phyloP scores from a whole-genome alignment of 2,329 filamentous ascomycete genomes.

The Podosphaera aphanis region DNA sequence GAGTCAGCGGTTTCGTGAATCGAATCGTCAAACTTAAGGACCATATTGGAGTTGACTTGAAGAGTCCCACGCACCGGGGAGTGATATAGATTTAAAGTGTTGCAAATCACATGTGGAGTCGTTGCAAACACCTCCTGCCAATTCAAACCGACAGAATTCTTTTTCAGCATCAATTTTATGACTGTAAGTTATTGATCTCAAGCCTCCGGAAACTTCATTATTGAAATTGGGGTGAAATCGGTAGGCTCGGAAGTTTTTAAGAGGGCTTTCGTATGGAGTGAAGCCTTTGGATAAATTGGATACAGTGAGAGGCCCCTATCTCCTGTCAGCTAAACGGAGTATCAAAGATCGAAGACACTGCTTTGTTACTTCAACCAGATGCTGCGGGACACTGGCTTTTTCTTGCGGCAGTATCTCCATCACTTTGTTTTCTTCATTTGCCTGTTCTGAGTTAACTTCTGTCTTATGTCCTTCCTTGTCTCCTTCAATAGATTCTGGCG shows the following conservation, averaged over 20 bases:
- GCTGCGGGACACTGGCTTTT: conserved; percentile 5
- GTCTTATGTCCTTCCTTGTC: conserved; percentile 3
- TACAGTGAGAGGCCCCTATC: background rate
- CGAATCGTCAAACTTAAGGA: background rate
- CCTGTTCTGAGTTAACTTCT: conserved; percentile 10
- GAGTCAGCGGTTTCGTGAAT: conserved; percentile 15
- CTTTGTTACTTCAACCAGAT: conserved; percentile 10
- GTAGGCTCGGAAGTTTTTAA: conserved; percentile 66
- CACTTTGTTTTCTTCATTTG: conserved; percentile 8
- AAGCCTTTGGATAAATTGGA: conserved; percentile 5
- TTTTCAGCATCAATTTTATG: conserved; percentile 61
- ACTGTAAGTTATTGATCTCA: conserved; percentile 80
- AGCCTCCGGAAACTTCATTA: conserved; percentile 46
- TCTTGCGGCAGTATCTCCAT: conserved; percentile 4
- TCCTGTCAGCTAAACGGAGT: conserved; percentile 7
- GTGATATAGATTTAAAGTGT: conserved; percentile 53
- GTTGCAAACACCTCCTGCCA: conserved; percentile 46
- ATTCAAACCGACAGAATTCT: conserved; percentile 54
- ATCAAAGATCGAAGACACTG: conserved; percentile 3
- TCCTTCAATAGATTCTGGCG: conserved; percentile 15
- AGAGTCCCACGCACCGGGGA: conserved; percentile 44
- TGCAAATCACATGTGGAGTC: conserved; percentile 51
- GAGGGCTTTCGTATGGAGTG: conserved; percentile 58
- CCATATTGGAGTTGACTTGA: background rate
- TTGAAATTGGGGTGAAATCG: conserved; percentile 67